Evolutionary conservation across 2,329 filamentous ascomycete genomes (phyloP).

Genomic region (Aureobasidium leucospermi): DNA sequence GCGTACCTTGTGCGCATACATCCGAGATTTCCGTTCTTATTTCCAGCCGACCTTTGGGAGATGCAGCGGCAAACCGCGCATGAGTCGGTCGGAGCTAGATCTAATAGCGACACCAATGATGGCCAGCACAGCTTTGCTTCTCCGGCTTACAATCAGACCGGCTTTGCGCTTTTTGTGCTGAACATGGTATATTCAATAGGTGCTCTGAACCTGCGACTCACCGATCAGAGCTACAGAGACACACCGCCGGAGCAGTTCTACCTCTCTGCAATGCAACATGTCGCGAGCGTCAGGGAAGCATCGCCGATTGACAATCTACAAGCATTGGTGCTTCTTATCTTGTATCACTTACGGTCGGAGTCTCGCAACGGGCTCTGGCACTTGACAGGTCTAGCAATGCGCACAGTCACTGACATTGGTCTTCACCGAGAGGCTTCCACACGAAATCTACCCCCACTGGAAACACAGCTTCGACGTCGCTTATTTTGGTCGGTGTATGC

Average conservation of each 20-base stretch:
- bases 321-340: background rate
- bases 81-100: background rate
- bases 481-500: background rate
- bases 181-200: background rate
- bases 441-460: background rate
- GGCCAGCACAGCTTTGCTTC: background rate
- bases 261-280: background rate
- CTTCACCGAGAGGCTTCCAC: background rate
- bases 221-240: background rate
- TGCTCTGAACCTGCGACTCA: background rate
- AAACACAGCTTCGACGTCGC: background rate
- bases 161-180: background rate
- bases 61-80: background rate
- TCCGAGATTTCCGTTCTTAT: background rate
- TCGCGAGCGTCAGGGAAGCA: background rate
- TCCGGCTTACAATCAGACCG: background rate
- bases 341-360: background rate
- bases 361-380: background rate
- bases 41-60: background rate
- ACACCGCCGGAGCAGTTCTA: background rate
- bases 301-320: background rate
- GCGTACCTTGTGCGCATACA: slow-evolving; percentile 5
- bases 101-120: background rate
- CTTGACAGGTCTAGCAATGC: background rate
- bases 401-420: background rate